A percentile compares a stretch with the other conserved stretches of the same genome.
Conservation (phyloP, 1,284 basidiomycete species). For the Anthracocystis walkeri region DNA sequence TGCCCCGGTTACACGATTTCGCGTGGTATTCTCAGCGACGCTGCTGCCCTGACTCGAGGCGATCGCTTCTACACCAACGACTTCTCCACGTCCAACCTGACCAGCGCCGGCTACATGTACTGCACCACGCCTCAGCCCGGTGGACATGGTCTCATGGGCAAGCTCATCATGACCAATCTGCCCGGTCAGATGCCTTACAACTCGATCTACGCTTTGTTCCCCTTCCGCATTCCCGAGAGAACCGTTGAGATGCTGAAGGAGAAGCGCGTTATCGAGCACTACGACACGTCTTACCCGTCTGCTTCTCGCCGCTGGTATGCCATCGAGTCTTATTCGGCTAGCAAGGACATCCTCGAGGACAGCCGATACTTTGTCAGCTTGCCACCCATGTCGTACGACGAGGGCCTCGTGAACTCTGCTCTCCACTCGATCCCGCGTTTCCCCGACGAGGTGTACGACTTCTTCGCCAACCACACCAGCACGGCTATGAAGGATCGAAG, state of each 20-base stretch:
- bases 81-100: constrained; percentile 82
- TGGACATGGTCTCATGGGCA: constrained; percentile 42
- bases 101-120: constrained; percentile 69
- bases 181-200: constrained; percentile 52
- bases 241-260: constrained; percentile 75
- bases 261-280: constrained; percentile 73
- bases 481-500: constrained; percentile 25
- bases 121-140: constrained; percentile 41
- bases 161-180: constrained; percentile 49
- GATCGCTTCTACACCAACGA: constrained; percentile 86
- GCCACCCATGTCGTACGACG: constrained; percentile 43
- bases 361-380: constrained; percentile 34
- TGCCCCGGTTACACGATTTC: constrained; percentile 86
- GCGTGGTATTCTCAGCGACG: constrained; percentile 86
- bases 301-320: constrained; percentile 33
- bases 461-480: constrained; percentile 30
- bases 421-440: constrained; percentile 42
- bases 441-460: constrained; percentile 35
- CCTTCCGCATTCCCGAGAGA: constrained; percentile 77
- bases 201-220: constrained; percentile 67
- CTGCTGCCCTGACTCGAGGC: constrained; percentile 84
- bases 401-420: constrained; percentile 36
- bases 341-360: constrained; percentile 44
- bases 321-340: constrained; percentile 44
- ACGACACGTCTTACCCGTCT: constrained; percentile 70